Conservation (phyloP, 305 asterid genomes). For the Fraxinus greggii region DNA sequence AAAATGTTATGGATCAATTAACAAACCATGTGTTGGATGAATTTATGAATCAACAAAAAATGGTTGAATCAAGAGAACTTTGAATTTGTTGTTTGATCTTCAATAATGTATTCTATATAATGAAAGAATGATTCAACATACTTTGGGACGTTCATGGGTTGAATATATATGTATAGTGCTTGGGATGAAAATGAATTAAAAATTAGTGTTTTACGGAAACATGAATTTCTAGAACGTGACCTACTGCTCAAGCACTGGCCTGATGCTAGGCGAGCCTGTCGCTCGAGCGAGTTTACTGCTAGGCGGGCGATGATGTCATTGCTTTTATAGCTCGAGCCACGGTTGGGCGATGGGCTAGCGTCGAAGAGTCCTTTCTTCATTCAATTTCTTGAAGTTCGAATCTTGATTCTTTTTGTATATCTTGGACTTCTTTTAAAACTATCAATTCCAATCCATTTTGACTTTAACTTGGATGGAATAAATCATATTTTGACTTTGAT, state of each 20-base stretch:
- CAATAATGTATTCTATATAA: too few relatives aligned
- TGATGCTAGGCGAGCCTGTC: too few relatives aligned
- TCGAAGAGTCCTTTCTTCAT: not conserved
- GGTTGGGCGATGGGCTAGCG: not conserved
- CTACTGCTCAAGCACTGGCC: not conserved
- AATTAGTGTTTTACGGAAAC: not conserved
- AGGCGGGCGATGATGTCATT: not conserved
- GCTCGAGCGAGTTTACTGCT: not conserved
- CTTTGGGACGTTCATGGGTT: not conserved
- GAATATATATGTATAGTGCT: not conserved
- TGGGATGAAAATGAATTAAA: not conserved
- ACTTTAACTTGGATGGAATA: not conserved
- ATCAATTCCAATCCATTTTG: not conserved
- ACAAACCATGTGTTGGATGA: too few relatives aligned
- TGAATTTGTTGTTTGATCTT: too few relatives aligned
- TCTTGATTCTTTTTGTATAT: not conserved
- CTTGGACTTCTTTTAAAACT: not conserved
- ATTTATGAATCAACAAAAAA: too few relatives aligned
- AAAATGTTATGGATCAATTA: too few relatives aligned
- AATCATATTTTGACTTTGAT: not conserved
- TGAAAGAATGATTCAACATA: not conserved
- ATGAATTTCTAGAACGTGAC: too few relatives aligned
- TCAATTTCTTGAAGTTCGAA: not conserved
- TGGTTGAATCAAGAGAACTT: too few relatives aligned
- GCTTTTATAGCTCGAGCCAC: not conserved